Conservation (phyloP, 441 rosid genomes). For the Flueggea neowawraea region DNA sequence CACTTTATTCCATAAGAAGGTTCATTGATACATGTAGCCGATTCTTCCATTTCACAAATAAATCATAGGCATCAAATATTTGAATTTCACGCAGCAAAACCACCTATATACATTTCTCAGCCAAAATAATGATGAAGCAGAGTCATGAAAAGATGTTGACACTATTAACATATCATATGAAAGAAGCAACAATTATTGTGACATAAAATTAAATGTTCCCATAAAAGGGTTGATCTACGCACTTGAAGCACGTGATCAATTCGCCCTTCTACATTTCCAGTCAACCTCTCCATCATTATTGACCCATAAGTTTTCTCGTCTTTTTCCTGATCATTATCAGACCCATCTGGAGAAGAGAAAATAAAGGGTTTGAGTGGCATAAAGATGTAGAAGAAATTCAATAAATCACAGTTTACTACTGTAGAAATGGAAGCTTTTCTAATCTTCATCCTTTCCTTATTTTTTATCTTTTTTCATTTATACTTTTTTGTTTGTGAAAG, state of each 20-base stretch:
- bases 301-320: slow-evolving; percentile 74
- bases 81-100: too few relatives aligned
- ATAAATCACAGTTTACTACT: background rate
- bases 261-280: slow-evolving; percentile 79
- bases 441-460: background rate
- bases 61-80: too few relatives aligned
- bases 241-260: slow-evolving; percentile 73
- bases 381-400: background rate
- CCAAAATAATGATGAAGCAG: too few relatives aligned
- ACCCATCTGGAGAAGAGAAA: slow-evolving; percentile 36
- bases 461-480: too few relatives aligned
- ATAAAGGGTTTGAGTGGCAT: background rate
- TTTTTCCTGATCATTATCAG: slow-evolving; percentile 38
- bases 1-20: too few relatives aligned
- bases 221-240: background rate
- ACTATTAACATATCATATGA: too few relatives aligned
- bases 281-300: slow-evolving; percentile 76
- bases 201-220: background rate
- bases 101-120: too few relatives aligned
- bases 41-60: too few relatives aligned
- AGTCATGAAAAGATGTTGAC: too few relatives aligned
- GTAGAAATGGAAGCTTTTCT: background rate
- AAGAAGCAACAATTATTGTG: too few relatives aligned
- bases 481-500: too few relatives aligned
- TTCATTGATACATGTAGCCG: too few relatives aligned